Conservation (phyloP, 179 eudicot genomes). For the Amaranthus tricolor region DNA sequence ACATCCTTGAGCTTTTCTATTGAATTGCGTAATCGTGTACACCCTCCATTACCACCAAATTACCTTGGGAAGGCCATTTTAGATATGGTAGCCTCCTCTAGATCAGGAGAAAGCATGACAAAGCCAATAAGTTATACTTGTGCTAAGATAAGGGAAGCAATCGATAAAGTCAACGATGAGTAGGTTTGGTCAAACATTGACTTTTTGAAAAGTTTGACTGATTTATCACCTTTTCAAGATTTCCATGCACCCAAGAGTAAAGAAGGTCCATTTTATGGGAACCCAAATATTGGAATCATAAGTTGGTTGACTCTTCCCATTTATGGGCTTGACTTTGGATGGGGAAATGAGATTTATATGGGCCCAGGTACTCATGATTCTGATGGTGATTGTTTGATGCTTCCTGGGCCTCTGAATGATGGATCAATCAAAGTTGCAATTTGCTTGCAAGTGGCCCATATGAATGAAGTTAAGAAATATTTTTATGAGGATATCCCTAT, state of each 20-base stretch:
- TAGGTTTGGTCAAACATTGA: constrained; percentile 36
- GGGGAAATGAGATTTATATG: constrained; percentile 44
- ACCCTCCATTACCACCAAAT: constrained; percentile 34
- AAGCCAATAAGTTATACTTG: constrained; percentile 33
- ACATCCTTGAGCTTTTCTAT: constrained; percentile 34
- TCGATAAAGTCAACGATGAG: constrained; percentile 34
- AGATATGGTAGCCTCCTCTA: constrained; percentile 25
- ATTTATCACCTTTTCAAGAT: constrained; percentile 30
- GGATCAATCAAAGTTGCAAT: constrained; percentile 35
- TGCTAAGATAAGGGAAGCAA: constrained; percentile 38
- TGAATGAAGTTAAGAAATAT: constrained; percentile 29
- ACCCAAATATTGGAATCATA: constrained; percentile 46
- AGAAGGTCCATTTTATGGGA: constrained; percentile 36
- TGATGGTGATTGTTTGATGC: constrained; percentile 37
- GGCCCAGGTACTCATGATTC: constrained; percentile 39
- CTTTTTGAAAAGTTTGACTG: constrained; percentile 18
- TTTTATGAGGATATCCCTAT: constrained; percentile 28
- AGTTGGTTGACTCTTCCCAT: constrained; percentile 44
- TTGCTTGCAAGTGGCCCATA: constrained; percentile 37
- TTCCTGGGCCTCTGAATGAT: constrained; percentile 28
- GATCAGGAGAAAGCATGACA: constrained; percentile 27
- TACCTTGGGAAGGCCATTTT: constrained; percentile 47
- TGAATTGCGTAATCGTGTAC: constrained; percentile 31
- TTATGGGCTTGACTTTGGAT: constrained; percentile 41
- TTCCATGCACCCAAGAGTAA: constrained; percentile 23